Percentiles rank a stretch among this genome's conserved stretches.
phyloP scores from a whole-genome alignment of 2,329 filamentous ascomycete genomes.

The Colletotrichum costaricense region DNA sequence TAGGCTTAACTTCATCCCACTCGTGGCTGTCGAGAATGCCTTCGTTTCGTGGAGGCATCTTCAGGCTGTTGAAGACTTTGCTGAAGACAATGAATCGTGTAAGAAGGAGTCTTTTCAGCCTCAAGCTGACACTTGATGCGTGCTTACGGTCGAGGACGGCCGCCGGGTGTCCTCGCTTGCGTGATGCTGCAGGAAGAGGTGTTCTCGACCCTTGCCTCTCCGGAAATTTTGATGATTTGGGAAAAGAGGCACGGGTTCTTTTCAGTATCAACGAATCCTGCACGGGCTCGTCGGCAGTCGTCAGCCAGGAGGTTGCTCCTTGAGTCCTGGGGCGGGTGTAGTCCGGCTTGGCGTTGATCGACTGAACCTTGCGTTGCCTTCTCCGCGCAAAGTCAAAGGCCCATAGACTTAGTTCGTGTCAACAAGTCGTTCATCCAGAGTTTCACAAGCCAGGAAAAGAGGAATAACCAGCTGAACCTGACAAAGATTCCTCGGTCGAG shows the following conservation, averaged over 20 bases:
- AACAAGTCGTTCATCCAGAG: constrained; percentile 12
- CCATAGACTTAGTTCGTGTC: neutral
- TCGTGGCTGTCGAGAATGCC: constrained; percentile 48
- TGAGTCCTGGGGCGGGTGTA: neutral
- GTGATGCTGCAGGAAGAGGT: constrained; percentile 1
- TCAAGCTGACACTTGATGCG: neutral
- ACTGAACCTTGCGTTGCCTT: neutral
- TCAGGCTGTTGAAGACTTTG: neutral
- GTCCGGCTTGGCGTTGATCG: constrained; percentile 18
- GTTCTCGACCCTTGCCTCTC: neutral
- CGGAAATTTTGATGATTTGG: neutral
- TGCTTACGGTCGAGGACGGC: neutral
- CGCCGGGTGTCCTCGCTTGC: neutral
- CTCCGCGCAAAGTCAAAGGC: neutral
- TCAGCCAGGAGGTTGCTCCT: neutral
- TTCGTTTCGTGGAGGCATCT: constrained; percentile 45
- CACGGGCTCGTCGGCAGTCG: neutral
- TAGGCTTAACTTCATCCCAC: constrained; percentile 47
- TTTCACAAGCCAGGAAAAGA: constrained; percentile 16
- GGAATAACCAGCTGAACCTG: constrained; percentile 6
- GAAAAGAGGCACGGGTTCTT: constrained; percentile 13
- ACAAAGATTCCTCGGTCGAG: constrained; percentile 18
- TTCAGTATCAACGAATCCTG: constrained; percentile 1
- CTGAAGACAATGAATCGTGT: neutral
- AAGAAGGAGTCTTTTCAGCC: neutral